These are phyloP conservation scores for Fusarium xyrophilum DNA, from an alignment of 2,329 filamentous ascomycete species.

Conservation along the genomic window DNA sequence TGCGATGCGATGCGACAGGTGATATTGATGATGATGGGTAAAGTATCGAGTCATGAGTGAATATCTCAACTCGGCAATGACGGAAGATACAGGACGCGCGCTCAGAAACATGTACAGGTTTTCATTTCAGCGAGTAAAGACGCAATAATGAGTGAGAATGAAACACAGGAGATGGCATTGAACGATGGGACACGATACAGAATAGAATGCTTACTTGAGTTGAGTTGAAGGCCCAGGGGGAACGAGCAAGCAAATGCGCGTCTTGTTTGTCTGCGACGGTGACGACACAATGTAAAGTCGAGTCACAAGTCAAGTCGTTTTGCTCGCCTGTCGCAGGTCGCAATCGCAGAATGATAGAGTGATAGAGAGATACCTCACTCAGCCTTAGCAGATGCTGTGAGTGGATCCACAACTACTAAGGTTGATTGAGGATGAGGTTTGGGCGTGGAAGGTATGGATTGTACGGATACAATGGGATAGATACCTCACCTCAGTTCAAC, in stretches of 20 bases:
- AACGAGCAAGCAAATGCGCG: slow-evolving; percentile 29
- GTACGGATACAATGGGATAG: no score
- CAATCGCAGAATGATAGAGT: slow-evolving; percentile 12
- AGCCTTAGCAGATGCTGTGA: slow-evolving; percentile 32
- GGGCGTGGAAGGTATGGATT: slow-evolving; percentile 3
- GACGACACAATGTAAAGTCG: slow-evolving; percentile 29
- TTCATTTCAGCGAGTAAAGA: not conserved
- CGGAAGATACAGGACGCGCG: slow-evolving; percentile 29
- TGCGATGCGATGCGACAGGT: not conserved
- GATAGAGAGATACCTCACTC: not conserved
- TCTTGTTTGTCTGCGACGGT: slow-evolving; percentile 25
- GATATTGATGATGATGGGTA: not conserved
- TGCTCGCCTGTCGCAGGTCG: slow-evolving; percentile 13
- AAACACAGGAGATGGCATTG: not conserved
- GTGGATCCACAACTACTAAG: slow-evolving; percentile 40
- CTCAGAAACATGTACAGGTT: slow-evolving; percentile 14
- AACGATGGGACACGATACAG: not conserved
- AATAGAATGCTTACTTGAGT: slow-evolving; percentile 26
- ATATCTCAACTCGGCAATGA: slow-evolving; percentile 22
- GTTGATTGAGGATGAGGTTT: slow-evolving; percentile 19
- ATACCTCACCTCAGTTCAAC: slow-evolving; percentile 24
- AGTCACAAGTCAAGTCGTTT: slow-evolving; percentile 3
- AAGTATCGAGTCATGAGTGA: slow-evolving; percentile 6
- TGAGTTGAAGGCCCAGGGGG: slow-evolving; percentile 5
- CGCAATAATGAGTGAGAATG: not conserved